Evolutionary conservation across 2,329 filamentous ascomycete genomes (phyloP), one percentile per base, ranked within the genome.

Genomic region (Elsinoe fawcettii): DNA sequence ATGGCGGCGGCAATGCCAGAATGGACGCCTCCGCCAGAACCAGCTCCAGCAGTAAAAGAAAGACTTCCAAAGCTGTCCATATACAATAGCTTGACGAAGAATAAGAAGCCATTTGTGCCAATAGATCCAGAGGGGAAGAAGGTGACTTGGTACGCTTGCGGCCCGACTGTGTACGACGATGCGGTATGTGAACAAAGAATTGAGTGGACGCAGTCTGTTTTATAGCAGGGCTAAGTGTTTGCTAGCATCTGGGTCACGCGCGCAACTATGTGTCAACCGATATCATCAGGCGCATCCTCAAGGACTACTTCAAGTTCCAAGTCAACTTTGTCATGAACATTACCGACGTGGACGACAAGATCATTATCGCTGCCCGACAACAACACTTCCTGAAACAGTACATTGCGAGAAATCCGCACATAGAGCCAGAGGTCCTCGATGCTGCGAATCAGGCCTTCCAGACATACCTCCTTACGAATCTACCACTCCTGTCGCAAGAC

Each of bases 281-380:
- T 71, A 90, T 95, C 62, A 84, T 95, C 64, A 82, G 90, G 60
- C 84, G 90, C 65, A 88, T 95, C 65, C 74, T 95, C 71, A 77
- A 81, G 66, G 84, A 92, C 70, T 92, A 93, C 73, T 95, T 95
- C 70, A 82, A 83, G 60, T 93, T 87, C 70, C 76, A 90, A 41
- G 82, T 96, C 63, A 83, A 85, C 60, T 95, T 95, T 73, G 88
- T 95, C 63, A 93, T 95, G 86, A 95, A 95, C 73, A 90, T 93
- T 61, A 95, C 90, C 25, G 90, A 92, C 65, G 69, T 92, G 37
- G 87, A 90, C 55, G 71, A 73, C 64, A 72, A 73, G 77, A 88
- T 84, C 65, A 84, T 84, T 61, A 69, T 85, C 12, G 75, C 80
- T 57, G 82, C 87, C 12, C 79, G 92, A 66, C 84, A 93, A 72